These are phyloP conservation scores for Musa beccarii DNA, from an alignment of 176 grass and related monocot species.

Conservation along the genomic window DNA sequence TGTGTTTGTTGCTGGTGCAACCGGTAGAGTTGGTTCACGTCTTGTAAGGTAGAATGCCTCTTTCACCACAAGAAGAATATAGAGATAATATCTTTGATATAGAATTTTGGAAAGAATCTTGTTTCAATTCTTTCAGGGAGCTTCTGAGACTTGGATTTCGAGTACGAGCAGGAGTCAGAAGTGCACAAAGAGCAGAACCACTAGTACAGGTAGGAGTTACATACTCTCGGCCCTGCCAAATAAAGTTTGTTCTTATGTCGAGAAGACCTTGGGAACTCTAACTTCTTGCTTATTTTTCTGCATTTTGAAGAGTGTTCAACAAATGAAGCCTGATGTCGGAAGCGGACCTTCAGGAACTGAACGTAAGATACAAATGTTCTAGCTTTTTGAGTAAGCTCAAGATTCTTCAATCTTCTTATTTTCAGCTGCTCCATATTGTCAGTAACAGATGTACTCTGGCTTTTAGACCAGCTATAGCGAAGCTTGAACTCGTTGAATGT, in stretches of 20 bases:
- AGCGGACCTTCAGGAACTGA: conserved; percentile 20
- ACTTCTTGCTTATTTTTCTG: background rate
- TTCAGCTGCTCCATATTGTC: conserved; percentile 2
- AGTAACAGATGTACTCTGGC: conserved; percentile 30
- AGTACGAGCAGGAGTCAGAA: conserved; percentile 71
- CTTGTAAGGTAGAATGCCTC: conserved; percentile 7
- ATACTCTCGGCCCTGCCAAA: background rate
- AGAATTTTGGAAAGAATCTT: background rate
- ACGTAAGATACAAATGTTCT: conserved; percentile 36
- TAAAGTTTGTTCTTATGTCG: background rate
- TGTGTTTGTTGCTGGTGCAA: conserved; percentile 44
- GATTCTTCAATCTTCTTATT: conserved; percentile 1
- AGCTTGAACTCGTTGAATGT: conserved; percentile 78
- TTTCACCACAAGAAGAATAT: background rate
- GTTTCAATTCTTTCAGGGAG: conserved; percentile 36
- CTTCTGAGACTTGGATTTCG: conserved; percentile 83
- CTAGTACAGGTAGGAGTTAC: conserved; percentile 38
- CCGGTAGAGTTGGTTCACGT: conserved; percentile 46
- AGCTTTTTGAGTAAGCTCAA: conserved; percentile 9
- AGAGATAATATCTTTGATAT: background rate
- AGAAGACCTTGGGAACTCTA: background rate
- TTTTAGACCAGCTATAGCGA: conserved; percentile 56
- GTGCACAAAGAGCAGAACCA: conserved; percentile 44
- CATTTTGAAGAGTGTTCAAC: conserved; percentile 54
- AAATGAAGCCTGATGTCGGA: conserved; percentile 41